Conservation (phyloP, 2,329 filamentous ascomycete genomes). For the Alternaria angustiovoidea region DNA sequence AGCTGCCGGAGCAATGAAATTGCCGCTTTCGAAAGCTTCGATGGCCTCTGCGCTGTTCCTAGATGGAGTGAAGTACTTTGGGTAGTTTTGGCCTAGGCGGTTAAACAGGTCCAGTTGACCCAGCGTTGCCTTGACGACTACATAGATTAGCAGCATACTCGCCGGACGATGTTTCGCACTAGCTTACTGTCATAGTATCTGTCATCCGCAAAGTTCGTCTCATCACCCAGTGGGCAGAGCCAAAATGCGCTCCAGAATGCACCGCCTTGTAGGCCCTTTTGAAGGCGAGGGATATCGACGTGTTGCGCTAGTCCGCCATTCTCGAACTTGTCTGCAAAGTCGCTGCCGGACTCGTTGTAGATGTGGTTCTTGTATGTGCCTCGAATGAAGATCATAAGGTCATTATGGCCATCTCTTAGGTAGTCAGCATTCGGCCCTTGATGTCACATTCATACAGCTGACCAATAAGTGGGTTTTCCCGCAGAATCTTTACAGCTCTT, state of each 20-base stretch:
- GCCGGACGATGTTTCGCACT: not conserved
- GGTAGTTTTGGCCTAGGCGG: slow-evolving; percentile 70
- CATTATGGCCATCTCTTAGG: slow-evolving; percentile 82
- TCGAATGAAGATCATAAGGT: slow-evolving; percentile 79
- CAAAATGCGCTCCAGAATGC: slow-evolving; percentile 94
- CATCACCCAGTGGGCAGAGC: slow-evolving; percentile 72
- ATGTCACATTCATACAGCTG: slow-evolving; percentile 11
- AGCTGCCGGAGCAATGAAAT: slow-evolving; percentile 46
- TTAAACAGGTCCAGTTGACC: slow-evolving; percentile 78
- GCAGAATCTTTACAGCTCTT: slow-evolving; percentile 46
- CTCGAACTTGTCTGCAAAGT: slow-evolving; percentile 79
- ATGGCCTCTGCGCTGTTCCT: slow-evolving; percentile 68
- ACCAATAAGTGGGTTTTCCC: slow-evolving; percentile 54
- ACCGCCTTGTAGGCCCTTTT: slow-evolving; percentile 76
- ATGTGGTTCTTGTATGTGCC: slow-evolving; percentile 76
- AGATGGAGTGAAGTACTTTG: slow-evolving; percentile 72
- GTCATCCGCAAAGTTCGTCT: slow-evolving; percentile 75
- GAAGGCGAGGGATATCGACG: slow-evolving; percentile 80
- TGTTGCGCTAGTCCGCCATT: slow-evolving; percentile 73
- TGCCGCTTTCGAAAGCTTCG: slow-evolving; percentile 56
- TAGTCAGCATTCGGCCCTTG: slow-evolving; percentile 26
- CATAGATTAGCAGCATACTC: slow-evolving; percentile 15
- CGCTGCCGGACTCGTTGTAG: slow-evolving; percentile 61
- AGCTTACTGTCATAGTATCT: slow-evolving; percentile 72
- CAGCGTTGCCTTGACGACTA: slow-evolving; percentile 71